These are phyloP conservation scores for Vanderwaltozyma verrucispora DNA, from an alignment of 805 yeast species.

Conservation along the genomic window DNA sequence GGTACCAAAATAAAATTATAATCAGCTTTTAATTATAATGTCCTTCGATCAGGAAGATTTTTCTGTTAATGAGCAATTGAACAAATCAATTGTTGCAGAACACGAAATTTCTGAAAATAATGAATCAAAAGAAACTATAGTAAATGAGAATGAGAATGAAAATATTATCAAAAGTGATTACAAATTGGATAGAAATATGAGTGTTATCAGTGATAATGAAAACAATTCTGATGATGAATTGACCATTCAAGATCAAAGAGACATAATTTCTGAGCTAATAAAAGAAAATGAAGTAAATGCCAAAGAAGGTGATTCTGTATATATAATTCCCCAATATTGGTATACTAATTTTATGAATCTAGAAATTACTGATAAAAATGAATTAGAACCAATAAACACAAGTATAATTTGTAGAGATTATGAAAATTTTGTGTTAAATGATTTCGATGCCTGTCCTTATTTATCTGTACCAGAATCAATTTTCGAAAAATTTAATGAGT, in stretches of 20 bases:
- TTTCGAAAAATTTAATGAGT: constrained; percentile 35
- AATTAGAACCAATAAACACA: constrained; percentile 41
- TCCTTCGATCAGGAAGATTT: too few relatives aligned
- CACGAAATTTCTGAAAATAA: too few relatives aligned
- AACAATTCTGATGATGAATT: neutral
- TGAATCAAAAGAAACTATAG: too few relatives aligned
- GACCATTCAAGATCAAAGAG: constrained; percentile 10
- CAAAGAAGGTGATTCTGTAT: constrained; percentile 40
- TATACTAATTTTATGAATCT: constrained; percentile 31
- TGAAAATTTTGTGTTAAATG: constrained; percentile 34
- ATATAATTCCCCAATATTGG: constrained; percentile 40
- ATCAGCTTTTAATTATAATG: too few relatives aligned
- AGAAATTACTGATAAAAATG: constrained; percentile 18
- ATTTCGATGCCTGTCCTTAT: constrained; percentile 22
- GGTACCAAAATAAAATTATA: too few relatives aligned
- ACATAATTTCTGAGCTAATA: constrained; percentile 9
- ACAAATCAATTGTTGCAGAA: too few relatives aligned
- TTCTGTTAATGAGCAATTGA: too few relatives aligned
- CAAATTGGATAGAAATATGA: too few relatives aligned
- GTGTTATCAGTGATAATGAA: too few relatives aligned
- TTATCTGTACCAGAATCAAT: constrained; percentile 34
- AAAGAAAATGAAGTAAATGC: constrained; percentile 7
- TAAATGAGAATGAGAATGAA: too few relatives aligned
- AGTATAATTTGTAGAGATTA: constrained; percentile 33
- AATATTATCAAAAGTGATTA: too few relatives aligned